Evolutionary conservation across 306 rosid species (phyloP).

Genomic region (Prunus kanzakura): DNA sequence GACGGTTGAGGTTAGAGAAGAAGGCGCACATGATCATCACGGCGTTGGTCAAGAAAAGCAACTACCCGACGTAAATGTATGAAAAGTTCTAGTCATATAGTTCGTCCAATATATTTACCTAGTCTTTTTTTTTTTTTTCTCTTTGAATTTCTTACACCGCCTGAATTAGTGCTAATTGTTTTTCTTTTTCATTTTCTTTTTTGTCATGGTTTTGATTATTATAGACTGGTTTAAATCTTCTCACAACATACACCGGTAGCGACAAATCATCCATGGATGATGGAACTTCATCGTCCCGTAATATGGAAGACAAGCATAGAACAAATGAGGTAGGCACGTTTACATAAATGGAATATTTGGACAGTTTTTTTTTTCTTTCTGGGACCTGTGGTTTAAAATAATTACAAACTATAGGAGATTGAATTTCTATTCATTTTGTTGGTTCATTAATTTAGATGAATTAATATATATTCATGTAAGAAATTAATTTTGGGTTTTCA

Average conservation of each 20-base stretch:
- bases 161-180: background rate
- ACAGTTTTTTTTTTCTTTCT: background rate
- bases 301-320: conserved; percentile 26
- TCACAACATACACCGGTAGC: conserved; percentile 31
- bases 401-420: background rate
- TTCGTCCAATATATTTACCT: background rate
- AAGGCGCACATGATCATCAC: background rate
- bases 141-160: background rate
- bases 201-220: background rate
- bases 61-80: conserved; percentile 36
- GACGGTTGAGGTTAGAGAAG: conserved; percentile 20
- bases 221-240: conserved; percentile 66
- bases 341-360: background rate
- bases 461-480: background rate
- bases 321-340: conserved; percentile 12
- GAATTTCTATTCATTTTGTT: no score
- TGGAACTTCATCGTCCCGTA: conserved; percentile 25
- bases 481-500: background rate
- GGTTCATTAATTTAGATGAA: no score
- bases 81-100: background rate
- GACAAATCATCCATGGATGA: conserved; percentile 32
- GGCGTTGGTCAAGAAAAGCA: conserved; percentile 19
- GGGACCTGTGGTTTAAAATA: background rate
- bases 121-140: background rate
- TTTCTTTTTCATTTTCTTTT: background rate